These are phyloP conservation scores for Aureobasidium namibiae DNA, from an alignment of 2,329 filamentous ascomycete genomes.

Conservation along the genomic window DNA sequence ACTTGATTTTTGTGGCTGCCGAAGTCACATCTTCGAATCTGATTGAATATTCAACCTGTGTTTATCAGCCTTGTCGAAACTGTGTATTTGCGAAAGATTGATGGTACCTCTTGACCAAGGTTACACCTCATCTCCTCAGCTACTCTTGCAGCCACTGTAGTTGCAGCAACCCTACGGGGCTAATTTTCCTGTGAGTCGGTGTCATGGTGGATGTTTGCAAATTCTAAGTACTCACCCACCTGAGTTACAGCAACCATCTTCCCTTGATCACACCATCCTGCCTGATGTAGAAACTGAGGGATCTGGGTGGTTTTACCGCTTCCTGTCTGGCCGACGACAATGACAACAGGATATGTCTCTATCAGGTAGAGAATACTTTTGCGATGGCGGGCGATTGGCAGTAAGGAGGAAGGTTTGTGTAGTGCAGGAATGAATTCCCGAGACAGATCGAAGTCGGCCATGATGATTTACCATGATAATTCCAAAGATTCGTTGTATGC, in stretches of 20 bases:
- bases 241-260: constrained; percentile 85
- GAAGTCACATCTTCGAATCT: constrained; percentile 87
- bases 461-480: neutral
- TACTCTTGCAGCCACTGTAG: constrained; percentile 78
- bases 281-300: constrained; percentile 79
- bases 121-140: constrained; percentile 83
- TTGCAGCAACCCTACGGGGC: constrained; percentile 85
- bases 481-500: neutral
- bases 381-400: constrained; percentile 80
- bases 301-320: constrained; percentile 95
- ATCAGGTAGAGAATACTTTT: constrained; percentile 76
- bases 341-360: constrained; percentile 74
- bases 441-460: constrained; percentile 31
- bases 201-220: constrained; percentile 16
- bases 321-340: constrained; percentile 88
- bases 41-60: constrained; percentile 70
- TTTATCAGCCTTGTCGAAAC: neutral
- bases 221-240: constrained; percentile 45
- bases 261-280: constrained; percentile 79
- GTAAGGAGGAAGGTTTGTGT: constrained; percentile 72
- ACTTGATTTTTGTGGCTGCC: constrained; percentile 79
- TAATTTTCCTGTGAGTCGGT: constrained; percentile 36
- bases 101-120: constrained; percentile 63
- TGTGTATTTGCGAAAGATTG: neutral
- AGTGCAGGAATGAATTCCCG: constrained; percentile 63